phyloP scores from a whole-genome alignment of 164 flowering plant species.

The Tetracentron sinense region DNA sequence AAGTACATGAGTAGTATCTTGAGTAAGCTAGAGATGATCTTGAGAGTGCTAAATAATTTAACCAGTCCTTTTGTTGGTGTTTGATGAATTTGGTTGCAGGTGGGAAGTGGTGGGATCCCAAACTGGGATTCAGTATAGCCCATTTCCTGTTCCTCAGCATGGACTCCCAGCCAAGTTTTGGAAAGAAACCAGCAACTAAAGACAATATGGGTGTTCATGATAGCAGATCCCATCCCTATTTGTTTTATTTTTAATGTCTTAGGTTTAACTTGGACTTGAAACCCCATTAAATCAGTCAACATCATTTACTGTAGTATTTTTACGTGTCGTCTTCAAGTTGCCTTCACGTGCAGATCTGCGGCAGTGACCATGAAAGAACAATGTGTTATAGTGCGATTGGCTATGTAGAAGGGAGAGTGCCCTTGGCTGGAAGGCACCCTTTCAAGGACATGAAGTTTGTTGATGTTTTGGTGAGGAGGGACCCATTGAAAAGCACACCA shows the following conservation, averaged over 20 bases:
- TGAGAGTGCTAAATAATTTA: conserved; percentile 8
- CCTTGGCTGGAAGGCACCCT: no score
- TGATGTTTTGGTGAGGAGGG: no score
- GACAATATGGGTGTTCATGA: conserved; percentile 4
- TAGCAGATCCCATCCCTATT: neutral
- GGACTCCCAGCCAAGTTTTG: conserved; percentile 80
- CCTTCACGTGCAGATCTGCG: no score
- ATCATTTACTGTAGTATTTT: no score
- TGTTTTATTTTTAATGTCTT: neutral
- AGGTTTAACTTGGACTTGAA: no score
- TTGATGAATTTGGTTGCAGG: conserved; percentile 39
- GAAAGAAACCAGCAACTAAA: conserved; percentile 35
- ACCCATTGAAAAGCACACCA: conserved; percentile 18
- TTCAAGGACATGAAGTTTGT: no score
- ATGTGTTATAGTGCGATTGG: no score
- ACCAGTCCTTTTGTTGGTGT: conserved; percentile 4
- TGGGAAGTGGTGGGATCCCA: conserved; percentile 69
- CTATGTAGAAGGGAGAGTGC: no score
- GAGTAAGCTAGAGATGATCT: conserved; percentile 11
- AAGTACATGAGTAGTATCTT: no score
- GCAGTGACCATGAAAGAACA: no score
- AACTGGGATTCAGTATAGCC: conserved; percentile 65
- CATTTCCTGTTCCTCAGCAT: conserved; percentile 75
- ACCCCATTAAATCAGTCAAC: no score
- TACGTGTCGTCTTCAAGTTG: no score